Percentiles rank a stretch among this genome's conserved stretches.
Evolutionary conservation across 129 eudicot genomes (phyloP).

Genomic region (Escallonia rubra): DNA sequence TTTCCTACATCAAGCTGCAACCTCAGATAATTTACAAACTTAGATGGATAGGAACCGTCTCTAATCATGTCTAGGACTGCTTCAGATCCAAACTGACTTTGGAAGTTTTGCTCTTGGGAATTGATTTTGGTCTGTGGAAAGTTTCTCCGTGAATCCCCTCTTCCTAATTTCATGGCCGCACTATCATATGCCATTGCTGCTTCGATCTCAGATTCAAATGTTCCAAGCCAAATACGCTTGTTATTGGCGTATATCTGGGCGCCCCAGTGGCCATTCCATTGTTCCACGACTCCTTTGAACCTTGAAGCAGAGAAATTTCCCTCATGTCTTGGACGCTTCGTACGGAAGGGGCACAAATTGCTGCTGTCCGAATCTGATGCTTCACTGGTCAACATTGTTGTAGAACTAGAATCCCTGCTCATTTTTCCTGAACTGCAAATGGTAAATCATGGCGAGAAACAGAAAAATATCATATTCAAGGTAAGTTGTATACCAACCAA

Average conservation of each 20-base stretch:
- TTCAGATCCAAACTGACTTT: conserved; percentile 30
- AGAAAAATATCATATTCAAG: too few relatives aligned
- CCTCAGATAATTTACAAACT: conserved; percentile 43
- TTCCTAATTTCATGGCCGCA: conserved; percentile 57
- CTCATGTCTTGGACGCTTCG: conserved; percentile 10
- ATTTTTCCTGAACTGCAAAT: not conserved
- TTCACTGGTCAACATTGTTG: not conserved
- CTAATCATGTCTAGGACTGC: conserved; percentile 50
- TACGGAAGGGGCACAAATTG: not conserved
- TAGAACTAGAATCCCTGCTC: not conserved
- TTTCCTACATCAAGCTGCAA: not conserved
- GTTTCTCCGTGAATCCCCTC: conserved; percentile 45
- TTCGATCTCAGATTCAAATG: conserved; percentile 54
- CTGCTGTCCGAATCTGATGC: not conserved
- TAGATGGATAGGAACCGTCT: conserved; percentile 68
- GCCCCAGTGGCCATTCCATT: conserved; percentile 77
- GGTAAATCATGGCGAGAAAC: too few relatives aligned
- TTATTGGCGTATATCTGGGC: conserved; percentile 77
- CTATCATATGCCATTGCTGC: conserved; percentile 84
- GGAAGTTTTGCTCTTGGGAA: conserved; percentile 52
- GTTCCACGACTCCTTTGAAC: conserved; percentile 76
- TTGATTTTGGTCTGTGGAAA: conserved; percentile 44
- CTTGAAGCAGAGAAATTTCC: conserved; percentile 18
- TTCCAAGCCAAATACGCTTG: conserved; percentile 77
- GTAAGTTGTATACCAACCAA: too few relatives aligned